Percentiles rank a stretch among this genome's conserved stretches.
Conservation (phyloP, 2,329 filamentous ascomycete species). For the Penicillium brasilianum region DNA sequence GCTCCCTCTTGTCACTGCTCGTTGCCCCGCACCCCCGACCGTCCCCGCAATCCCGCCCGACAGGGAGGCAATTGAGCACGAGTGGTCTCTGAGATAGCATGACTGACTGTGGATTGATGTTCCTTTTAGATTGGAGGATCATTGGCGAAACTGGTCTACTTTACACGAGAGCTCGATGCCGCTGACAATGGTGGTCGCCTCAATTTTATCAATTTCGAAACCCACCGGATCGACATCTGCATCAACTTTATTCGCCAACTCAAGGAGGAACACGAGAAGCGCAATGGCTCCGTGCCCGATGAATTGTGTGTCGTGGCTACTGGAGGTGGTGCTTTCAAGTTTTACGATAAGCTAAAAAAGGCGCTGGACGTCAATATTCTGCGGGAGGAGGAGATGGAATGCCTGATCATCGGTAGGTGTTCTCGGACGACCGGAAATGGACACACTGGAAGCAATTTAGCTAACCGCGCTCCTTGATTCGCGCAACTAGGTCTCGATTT, state of each 20-base stretch:
- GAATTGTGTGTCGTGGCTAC: constrained; percentile 94
- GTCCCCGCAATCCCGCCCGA: constrained; percentile 37
- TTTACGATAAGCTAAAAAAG: constrained; percentile 87
- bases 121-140: constrained; percentile 85
- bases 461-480: not conserved
- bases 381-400: constrained; percentile 98
- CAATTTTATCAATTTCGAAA: constrained; percentile 96
- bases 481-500: constrained; percentile 78
- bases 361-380: constrained; percentile 85
- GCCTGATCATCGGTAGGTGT: constrained; percentile 83
- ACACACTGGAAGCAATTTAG: not conserved
- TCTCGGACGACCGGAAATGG: constrained; percentile 4
- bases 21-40: constrained; percentile 31
- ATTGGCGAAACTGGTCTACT: constrained; percentile 95
- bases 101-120: constrained; percentile 9
- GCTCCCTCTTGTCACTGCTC: constrained; percentile 10
- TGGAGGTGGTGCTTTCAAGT: constrained; percentile 94
- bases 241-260: constrained; percentile 88
- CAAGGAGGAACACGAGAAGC: constrained; percentile 77
- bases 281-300: constrained; percentile 71
- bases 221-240: constrained; percentile 89
- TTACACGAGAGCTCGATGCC: constrained; percentile 83
- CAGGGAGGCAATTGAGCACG: constrained; percentile 9
- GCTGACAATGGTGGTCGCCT: constrained; percentile 83
- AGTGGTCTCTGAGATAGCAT: not conserved